A percentile compares a stretch with the other conserved stretches of the same genome.
Conservation (phyloP, 2,329 filamentous ascomycete genomes). For the Dactylellina leptospora region DNA sequence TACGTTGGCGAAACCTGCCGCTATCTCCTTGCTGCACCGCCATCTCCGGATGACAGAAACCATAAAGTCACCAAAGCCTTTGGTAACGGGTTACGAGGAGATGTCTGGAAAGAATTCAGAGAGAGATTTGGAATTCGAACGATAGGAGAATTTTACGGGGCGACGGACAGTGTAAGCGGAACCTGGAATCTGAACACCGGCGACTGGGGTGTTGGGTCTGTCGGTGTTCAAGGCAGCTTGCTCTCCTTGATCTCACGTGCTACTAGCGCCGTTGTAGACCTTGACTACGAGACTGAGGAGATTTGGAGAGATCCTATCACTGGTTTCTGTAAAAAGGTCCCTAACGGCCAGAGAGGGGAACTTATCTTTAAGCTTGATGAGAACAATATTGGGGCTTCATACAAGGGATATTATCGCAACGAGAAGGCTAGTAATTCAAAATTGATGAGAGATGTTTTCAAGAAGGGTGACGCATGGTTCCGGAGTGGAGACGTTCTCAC, state of each 20-base stretch:
- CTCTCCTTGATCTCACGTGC: constrained; percentile 67
- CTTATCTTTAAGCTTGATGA: constrained; percentile 76
- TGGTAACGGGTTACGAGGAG: constrained; percentile 84
- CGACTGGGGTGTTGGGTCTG: constrained; percentile 76
- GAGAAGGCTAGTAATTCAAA: constrained; percentile 75
- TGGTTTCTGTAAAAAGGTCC: constrained; percentile 71
- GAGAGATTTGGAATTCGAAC: constrained; percentile 78
- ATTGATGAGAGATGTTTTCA: constrained; percentile 76
- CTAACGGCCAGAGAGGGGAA: constrained; percentile 74
- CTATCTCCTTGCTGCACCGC: constrained; percentile 75
- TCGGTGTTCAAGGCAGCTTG: constrained; percentile 76
- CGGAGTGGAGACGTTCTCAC: constrained; percentile 82
- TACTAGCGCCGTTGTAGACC: constrained; percentile 69
- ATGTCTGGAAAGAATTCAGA: constrained; percentile 86
- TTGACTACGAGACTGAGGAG: constrained; percentile 75
- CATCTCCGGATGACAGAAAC: constrained; percentile 74
- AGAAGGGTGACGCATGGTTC: constrained; percentile 81
- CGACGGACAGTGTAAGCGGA: constrained; percentile 75
- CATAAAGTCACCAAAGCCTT: constrained; percentile 79
- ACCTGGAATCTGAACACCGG: constrained; percentile 79
- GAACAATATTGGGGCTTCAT: constrained; percentile 70
- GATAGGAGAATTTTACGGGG: constrained; percentile 82
- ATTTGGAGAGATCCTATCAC: constrained; percentile 74
- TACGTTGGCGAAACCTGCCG: constrained; percentile 89
- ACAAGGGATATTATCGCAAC: constrained; percentile 85